phyloP scores from a whole-genome alignment of 768 basidiomycete species.

The Goffeauzyma gilvescens region DNA sequence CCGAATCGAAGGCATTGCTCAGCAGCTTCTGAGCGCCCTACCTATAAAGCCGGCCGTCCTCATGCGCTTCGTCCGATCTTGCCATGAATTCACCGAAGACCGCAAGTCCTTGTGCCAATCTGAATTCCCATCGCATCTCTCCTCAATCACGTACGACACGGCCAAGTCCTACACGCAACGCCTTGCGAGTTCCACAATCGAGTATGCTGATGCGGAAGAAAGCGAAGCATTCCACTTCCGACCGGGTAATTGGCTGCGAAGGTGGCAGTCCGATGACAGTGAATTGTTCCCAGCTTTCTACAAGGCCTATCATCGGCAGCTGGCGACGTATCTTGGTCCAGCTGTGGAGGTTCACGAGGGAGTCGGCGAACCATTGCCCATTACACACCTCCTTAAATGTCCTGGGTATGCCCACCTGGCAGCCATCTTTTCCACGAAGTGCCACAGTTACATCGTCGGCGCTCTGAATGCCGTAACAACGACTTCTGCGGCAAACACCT shows the following conservation, averaged over 20 bases:
- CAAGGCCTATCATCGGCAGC: constrained; percentile 35
- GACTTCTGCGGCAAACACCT: constrained; percentile 22
- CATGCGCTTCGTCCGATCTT: constrained; percentile 25
- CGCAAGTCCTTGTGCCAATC: constrained; percentile 10
- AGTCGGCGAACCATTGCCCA: constrained; percentile 19
- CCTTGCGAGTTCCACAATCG: constrained; percentile 12
- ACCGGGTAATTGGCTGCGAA: constrained; percentile 33
- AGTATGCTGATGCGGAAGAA: constrained; percentile 21
- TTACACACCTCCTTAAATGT: constrained; percentile 24
- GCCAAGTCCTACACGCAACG: constrained; percentile 23
- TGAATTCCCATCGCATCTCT: constrained; percentile 27
- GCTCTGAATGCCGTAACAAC: constrained; percentile 36
- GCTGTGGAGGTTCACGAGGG: constrained; percentile 19
- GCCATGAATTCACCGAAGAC: not conserved
- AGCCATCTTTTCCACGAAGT: constrained; percentile 34
- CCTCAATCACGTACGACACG: constrained; percentile 25
- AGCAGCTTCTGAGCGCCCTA: constrained; percentile 34
- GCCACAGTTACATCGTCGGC: constrained; percentile 35
- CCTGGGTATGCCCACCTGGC: constrained; percentile 36
- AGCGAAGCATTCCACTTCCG: constrained; percentile 30
- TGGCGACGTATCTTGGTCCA: constrained; percentile 29
- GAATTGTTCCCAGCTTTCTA: constrained; percentile 37
- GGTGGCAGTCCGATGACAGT: constrained; percentile 37
- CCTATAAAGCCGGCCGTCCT: constrained; percentile 32
- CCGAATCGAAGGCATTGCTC: constrained; percentile 34